Percentiles rank a stretch among this genome's conserved stretches.
phyloP scores from a whole-genome alignment of 2,329 filamentous ascomycete species.

The Ophiocordyceps camponoti-saundersi region DNA sequence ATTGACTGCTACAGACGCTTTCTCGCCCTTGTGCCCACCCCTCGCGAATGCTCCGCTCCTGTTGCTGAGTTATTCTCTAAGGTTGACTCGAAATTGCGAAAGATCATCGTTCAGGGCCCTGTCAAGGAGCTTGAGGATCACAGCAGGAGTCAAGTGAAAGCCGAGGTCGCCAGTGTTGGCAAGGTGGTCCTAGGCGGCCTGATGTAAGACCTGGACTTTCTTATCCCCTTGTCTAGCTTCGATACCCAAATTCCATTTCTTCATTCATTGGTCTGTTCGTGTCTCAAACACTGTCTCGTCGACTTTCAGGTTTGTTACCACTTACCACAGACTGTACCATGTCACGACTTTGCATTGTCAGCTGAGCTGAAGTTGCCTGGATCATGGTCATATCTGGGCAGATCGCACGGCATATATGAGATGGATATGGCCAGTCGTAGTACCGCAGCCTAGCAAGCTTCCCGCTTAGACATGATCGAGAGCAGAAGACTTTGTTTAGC shows the following conservation, averaged over 20 bases:
- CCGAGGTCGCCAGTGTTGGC: conserved; percentile 70
- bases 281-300: too few relatives aligned
- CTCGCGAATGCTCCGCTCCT: conserved; percentile 50
- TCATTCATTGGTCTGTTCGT: too few relatives aligned
- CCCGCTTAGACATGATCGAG: too few relatives aligned
- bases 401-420: too few relatives aligned
- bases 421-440: too few relatives aligned
- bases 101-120: conserved; percentile 73
- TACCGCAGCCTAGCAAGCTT: too few relatives aligned
- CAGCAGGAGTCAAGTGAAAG: conserved; percentile 57
- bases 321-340: too few relatives aligned
- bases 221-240: not conserved
- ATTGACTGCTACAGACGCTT: conserved; percentile 83
- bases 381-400: too few relatives aligned
- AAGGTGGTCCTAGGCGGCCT: conserved; percentile 81
- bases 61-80: conserved; percentile 82
- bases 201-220: conserved; percentile 30
- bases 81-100: conserved; percentile 69
- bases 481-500: too few relatives aligned
- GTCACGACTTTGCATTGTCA: too few relatives aligned
- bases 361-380: too few relatives aligned
- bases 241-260: not conserved
- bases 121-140: conserved; percentile 89
- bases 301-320: too few relatives aligned
- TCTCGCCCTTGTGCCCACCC: conserved; percentile 55